Evolutionary conservation across 1,139 yeast species (phyloP).

Genomic region (Protomyces lactucae-debilis): DNA sequence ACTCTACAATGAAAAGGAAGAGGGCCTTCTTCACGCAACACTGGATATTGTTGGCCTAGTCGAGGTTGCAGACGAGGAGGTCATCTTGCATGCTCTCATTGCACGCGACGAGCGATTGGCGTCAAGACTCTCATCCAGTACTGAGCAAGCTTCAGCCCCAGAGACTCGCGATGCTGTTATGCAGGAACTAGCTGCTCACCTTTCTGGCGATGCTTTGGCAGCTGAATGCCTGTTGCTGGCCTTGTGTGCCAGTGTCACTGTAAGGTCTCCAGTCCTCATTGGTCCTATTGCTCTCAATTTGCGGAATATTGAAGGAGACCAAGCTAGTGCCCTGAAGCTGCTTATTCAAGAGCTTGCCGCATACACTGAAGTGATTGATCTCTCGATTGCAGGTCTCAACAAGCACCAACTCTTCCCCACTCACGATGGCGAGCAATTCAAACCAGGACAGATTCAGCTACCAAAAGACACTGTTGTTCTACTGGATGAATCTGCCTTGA

Average conservation of each 20-base stretch:
- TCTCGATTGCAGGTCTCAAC: slow-evolving; percentile 25
- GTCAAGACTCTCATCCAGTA: neutral
- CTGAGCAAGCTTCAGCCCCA: neutral
- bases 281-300: slow-evolving; percentile 26
- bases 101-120: slow-evolving; percentile 11
- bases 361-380: slow-evolving; percentile 2
- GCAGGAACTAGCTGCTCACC: slow-evolving; percentile 7
- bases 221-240: slow-evolving; percentile 25
- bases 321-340: neutral
- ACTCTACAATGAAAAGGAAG: slow-evolving; percentile 20
- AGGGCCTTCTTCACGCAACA: slow-evolving; percentile 16
- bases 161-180: slow-evolving; percentile 10
- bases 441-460: slow-evolving; percentile 26
- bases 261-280: slow-evolving; percentile 17
- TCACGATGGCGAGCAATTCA: slow-evolving; percentile 28
- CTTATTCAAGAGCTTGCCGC: slow-evolving; percentile 7
- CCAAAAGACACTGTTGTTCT: slow-evolving; percentile 26
- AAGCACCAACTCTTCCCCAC: slow-evolving; percentile 26
- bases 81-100: slow-evolving; percentile 8
- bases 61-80: neutral
- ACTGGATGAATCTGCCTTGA: slow-evolving; percentile 27
- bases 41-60: slow-evolving; percentile 17
- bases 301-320: slow-evolving; percentile 13
- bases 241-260: slow-evolving; percentile 22
- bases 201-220: slow-evolving; percentile 25